Evolutionary conservation across 139 green algal species (phyloP), one percentile per base, ranked within the genome.

Genomic region (Pleodorina starrii): DNA sequence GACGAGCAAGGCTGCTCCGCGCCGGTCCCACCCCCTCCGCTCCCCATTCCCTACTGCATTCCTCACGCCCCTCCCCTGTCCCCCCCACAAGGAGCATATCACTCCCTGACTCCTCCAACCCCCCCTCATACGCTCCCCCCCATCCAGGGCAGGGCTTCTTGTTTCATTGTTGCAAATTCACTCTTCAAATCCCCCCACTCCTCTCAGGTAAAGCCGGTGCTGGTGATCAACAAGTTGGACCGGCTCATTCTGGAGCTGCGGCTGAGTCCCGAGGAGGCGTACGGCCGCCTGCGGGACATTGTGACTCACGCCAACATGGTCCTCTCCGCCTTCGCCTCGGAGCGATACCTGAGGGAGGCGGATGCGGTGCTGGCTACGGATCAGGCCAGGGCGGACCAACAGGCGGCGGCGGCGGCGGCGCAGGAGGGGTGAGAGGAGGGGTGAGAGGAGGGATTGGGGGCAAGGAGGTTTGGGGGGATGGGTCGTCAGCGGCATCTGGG

Each of bases 181-280:
- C n/a, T n/a, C n/a, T n/a, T n/a, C n/a, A n/a, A n/a, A n/a, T n/a
- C n/a, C n/a, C n/a, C n/a, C n/a, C n/a, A n/a, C n/a, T n/a, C n/a
- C n/a, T n/a, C n/a, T n/a, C 72, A 80, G 72, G 72, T 80, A 1
- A 80, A 80, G 43, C 72, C 72, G 16, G 96, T 93, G 89, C 93
- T 99, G 74, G 94, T 99, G 19, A 94, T 99, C 89, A 99, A 99
- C 95, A 99, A 99, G 93, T 50, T 99, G 25, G 98, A 99, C 92
- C 93, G 98, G 11, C 95, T 99, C 16, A 96, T 98, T 38, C 72
- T 95, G 66, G 97, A 99, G 95, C 92, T 99, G 76, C 51, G 90
- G 29, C 83, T 99, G 51, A 92, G 93, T 0, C 95, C 98, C 6
- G 54, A 75, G 29, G 97, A 99, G 87, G 96, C 97, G 0, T 98